These are phyloP conservation scores for Simplicillium aogashimaense DNA, from an alignment of 2,329 filamentous ascomycete species.

Conservation along the genomic window DNA sequence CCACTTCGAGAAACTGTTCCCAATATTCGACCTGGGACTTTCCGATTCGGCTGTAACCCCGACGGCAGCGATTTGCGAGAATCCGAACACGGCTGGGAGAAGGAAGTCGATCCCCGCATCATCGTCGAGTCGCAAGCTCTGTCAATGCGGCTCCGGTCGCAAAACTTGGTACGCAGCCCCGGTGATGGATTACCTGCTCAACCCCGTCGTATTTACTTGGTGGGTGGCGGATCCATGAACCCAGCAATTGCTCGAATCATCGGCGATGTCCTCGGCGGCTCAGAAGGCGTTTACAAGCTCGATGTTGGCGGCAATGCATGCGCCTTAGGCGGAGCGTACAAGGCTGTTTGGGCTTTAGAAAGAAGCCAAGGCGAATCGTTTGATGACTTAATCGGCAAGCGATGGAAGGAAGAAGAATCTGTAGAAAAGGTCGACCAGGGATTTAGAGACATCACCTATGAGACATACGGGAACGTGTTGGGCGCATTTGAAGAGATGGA, in stretches of 20 bases:
- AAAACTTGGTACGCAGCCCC: slow-evolving; percentile 57
- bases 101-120: slow-evolving; percentile 64
- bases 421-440: slow-evolving; percentile 76
- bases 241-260: slow-evolving; percentile 77
- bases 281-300: slow-evolving; percentile 84
- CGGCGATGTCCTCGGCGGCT: slow-evolving; percentile 79
- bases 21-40: slow-evolving; percentile 76
- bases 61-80: slow-evolving; percentile 41
- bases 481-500: slow-evolving; percentile 73
- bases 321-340: slow-evolving; percentile 87
- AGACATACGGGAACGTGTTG: slow-evolving; percentile 67
- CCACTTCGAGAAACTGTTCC: slow-evolving; percentile 92
- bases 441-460: slow-evolving; percentile 65
- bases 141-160: slow-evolving; percentile 77
- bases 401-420: slow-evolving; percentile 80
- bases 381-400: slow-evolving; percentile 71
- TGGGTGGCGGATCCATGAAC: slow-evolving; percentile 86
- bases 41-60: slow-evolving; percentile 61
- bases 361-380: slow-evolving; percentile 61
- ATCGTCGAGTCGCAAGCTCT: slow-evolving; percentile 96
- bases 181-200: slow-evolving; percentile 58
- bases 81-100: slow-evolving; percentile 31
- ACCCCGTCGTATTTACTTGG: slow-evolving; percentile 83
- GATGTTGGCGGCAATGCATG: slow-evolving; percentile 95
- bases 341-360: slow-evolving; percentile 88